Percentiles rank a stretch among this genome's conserved stretches.
These are phyloP conservation scores for Xylaria grammica DNA, from an alignment of 495 filamentous ascomycete species.

Conservation along the genomic window DNA sequence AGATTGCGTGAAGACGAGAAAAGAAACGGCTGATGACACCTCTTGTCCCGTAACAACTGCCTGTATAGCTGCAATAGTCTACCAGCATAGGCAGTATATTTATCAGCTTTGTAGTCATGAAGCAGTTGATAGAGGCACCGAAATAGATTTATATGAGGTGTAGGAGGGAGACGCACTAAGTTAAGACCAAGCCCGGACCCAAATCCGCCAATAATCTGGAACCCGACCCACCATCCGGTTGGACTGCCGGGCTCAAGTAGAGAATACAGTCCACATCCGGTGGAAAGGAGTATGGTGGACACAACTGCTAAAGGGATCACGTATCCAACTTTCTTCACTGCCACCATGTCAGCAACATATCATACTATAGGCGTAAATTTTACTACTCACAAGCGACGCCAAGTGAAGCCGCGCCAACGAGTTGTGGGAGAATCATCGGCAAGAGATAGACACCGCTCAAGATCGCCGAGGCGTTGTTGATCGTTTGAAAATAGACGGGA, in stretches of 20 bases:
- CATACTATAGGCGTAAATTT: background rate
- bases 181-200: background rate
- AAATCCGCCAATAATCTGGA: background rate
- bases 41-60: conserved; percentile 43
- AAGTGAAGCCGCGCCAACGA: conserved; percentile 50
- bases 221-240: background rate
- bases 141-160: background rate
- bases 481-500: conserved; percentile 70
- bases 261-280: background rate
- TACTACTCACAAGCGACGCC: conserved; percentile 17
- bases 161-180: background rate
- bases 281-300: background rate
- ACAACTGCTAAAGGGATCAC: background rate
- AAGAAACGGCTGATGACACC: conserved; percentile 50
- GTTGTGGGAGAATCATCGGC: conserved; percentile 43
- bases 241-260: background rate
- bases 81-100: background rate
- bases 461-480: conserved; percentile 49
- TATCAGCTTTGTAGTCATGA: no score
- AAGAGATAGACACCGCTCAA: conserved; percentile 56
- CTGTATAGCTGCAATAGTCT: conserved; percentile 56
- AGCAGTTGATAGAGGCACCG: no score
- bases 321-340: background rate
- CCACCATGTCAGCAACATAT: background rate
- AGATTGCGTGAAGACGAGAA: conserved; percentile 55